Percentiles rank a stretch among this genome's conserved stretches.
These are phyloP conservation scores for Ceratobasidium sp. DNA, from an alignment of 1,284 basidiomycete genomes.

Conservation along the genomic window DNA sequence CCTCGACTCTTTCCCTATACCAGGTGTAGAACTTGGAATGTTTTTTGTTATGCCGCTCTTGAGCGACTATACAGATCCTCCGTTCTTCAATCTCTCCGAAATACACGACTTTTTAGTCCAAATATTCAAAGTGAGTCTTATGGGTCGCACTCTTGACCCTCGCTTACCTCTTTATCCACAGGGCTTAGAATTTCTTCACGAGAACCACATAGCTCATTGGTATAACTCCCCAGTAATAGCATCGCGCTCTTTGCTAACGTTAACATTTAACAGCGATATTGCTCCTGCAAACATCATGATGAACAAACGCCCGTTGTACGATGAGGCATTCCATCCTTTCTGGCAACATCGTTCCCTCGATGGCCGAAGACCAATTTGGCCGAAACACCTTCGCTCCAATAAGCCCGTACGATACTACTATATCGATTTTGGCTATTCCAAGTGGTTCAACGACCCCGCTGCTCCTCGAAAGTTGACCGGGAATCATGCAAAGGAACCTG, in stretches of 20 bases:
- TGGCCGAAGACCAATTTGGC: not conserved
- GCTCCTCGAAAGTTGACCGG: not conserved
- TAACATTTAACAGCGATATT: not conserved
- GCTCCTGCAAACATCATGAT: conserved; percentile 2
- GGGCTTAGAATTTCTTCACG: not conserved
- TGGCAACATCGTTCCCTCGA: not conserved
- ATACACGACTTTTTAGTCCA: not conserved
- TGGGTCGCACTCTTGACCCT: too few species aligned
- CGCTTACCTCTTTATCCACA: not conserved
- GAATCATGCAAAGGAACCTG: not conserved
- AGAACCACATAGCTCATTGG: conserved; percentile 2
- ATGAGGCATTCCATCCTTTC: conserved; percentile 6
- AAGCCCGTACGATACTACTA: conserved; percentile 22
- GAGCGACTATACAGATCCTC: not conserved
- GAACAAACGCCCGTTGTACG: not conserved
- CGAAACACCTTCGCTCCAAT: not conserved
- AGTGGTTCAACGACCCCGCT: conserved; percentile 6
- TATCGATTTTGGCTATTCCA: conserved; percentile 35
- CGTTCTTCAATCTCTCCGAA: not conserved
- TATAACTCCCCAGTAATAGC: not conserved
- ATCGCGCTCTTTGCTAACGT: not conserved
- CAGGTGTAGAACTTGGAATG: not conserved
- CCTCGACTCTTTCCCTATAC: conserved; percentile 10
- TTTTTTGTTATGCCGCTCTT: conserved; percentile 21
- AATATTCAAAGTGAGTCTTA: not conserved